Percentiles rank a stretch among this genome's conserved stretches.
Conservation (phyloP, 176 grass and related monocot species). For the Tillandsia fasciculata region DNA sequence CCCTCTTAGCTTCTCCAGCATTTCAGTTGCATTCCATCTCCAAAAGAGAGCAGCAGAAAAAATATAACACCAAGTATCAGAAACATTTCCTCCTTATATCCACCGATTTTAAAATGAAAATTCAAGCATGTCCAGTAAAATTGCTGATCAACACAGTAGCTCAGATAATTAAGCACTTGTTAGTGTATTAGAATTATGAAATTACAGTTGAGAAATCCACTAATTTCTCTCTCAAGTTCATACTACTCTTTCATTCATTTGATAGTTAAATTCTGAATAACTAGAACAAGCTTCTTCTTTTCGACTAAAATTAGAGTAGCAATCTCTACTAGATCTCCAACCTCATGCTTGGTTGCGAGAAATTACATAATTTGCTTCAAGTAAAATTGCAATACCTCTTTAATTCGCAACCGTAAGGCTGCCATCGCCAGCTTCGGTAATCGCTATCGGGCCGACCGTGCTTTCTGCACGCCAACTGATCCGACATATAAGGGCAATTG, state of each 20-base stretch:
- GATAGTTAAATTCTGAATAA: background rate
- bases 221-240: background rate
- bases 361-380: too few relatives aligned
- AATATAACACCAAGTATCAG: background rate
- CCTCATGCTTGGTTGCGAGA: too few relatives aligned
- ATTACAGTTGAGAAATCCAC: background rate
- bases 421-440: conserved; percentile 22
- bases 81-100: background rate
- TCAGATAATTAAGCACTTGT: too few relatives aligned
- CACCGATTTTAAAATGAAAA: background rate
- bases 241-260: background rate
- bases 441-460: conserved; percentile 14
- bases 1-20: conserved; percentile 15
- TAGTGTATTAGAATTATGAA: too few relatives aligned
- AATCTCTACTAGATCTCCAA: background rate
- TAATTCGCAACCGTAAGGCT: conserved; percentile 9
- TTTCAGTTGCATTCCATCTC: conserved; percentile 16
- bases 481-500: conserved; percentile 11
- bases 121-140: background rate
- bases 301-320: background rate
- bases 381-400: background rate
- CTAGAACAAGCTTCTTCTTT: background rate
- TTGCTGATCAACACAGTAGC: too few relatives aligned
- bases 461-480: conserved; percentile 13
- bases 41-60: background rate